Evolutionary conservation across 2,329 filamentous ascomycete genomes (phyloP), one percentile per base, ranked within the genome.

Genomic region (Aureobasidium vineae): DNA sequence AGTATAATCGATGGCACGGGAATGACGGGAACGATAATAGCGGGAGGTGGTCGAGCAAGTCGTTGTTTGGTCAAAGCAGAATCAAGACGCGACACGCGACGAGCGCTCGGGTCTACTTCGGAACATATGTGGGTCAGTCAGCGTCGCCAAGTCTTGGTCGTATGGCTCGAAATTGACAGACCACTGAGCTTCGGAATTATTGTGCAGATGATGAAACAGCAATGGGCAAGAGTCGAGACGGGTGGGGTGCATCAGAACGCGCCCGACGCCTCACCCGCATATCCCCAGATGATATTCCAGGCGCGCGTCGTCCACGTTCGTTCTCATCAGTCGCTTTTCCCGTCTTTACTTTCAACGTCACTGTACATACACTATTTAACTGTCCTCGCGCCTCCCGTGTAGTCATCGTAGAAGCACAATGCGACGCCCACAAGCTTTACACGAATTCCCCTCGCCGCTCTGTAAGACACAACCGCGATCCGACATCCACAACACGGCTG

Each of bases 231-330:
- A 28, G 19, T 45, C 38, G 38, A 43, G 11, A 41, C 15, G 38
- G 54, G 54, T 43, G 54, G 38, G n/a, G 54, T 59, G 54, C n/a
- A n/a, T 15, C 36, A 59, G 54, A 59, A 59, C 54, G 54, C 54
- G 36, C 54, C 38, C 54, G 54, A n/a, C 21, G 54, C n/a, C 16
- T 43, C 2, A 45, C 54, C 54, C 5, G 54, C 54, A 43, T 28
- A 59, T 59, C 54, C 54, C 54, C 38, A 59, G 38, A 59, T 59
- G 13, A 28, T 59, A 59, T 43, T 59, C 31, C 26, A 59, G 54
- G 43, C 38, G 54, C 38, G 54, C 54, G 54, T 59, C 38, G 1
- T 59, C 11, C 11, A 43, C 54, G 23, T 59, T 43, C 38, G 11
- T 59, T 28, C n/a, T 38, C 54, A n/a, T n/a, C n/a, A n/a, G n/a